Base-by-base conservation (phyloP, 495 filamentous ascomycete species). In the Aspergillus diversus region DNA sequence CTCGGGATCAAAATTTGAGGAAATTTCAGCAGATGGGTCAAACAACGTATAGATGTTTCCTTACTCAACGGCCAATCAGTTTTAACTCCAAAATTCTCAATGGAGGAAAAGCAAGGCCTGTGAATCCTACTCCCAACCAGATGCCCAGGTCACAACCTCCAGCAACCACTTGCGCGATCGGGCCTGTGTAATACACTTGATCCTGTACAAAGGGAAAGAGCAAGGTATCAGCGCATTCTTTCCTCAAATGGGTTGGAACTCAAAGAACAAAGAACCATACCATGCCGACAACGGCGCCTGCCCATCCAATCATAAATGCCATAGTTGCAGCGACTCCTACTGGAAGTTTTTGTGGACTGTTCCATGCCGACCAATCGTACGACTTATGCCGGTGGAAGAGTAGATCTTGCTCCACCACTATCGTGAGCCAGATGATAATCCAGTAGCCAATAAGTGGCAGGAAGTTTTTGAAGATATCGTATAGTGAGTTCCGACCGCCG, bases 371-470 rank as follows among this genome's bases (percentile, higher is more conserved):
- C 81, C 82, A 84, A 65, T 83, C 76, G 58, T 79, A 84, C 3
- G 69, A 69, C 34, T 48, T 63, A 6, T 50, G 42, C 15, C 71
- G 66, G 48, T 73, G 73, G 69, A 84, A 82, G 2, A 82, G 55
- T n/a, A 76, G 7, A 17, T 83, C 72, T 57, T 83, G 75, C 60
- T 83, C 75, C 6, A 81, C 51, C 2, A 77, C 69, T 43, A 84
- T 77, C 7, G 74, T 65, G 57, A 82, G 61, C 71, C 75, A 82
- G 32, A 82, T 81, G 42, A 80, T 67, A 8, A 78, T 67, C 82
- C 82, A 84, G 56, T 83, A 84, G 31, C 80, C 80, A 57, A 84
- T 84, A 11, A 84, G 59, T 4, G 79, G 75, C 33, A 84, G 67
- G 55, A 83, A 80, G 57, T 79, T 74, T 55, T 76, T 73, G 65